Percentiles rank a stretch among this genome's conserved stretches.
These are phyloP conservation scores for Trichoderma sp. DNA, from an alignment of 2,329 filamentous ascomycete genomes.

Conservation along the genomic window DNA sequence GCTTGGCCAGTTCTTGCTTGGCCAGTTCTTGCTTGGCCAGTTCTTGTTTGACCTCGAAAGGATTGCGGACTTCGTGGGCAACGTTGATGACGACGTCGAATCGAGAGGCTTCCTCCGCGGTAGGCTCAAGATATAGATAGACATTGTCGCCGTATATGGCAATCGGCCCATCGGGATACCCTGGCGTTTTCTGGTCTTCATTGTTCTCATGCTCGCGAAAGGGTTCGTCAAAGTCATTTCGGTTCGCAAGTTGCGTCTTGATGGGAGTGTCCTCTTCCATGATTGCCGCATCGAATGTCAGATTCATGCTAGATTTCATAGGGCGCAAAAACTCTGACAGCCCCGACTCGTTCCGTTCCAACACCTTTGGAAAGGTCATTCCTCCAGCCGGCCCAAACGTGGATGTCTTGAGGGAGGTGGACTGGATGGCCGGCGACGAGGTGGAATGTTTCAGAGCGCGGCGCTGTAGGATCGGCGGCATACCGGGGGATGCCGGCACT, in stretches of 20 bases:
- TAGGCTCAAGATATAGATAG: slow-evolving; percentile 76
- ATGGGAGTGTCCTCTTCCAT: slow-evolving; percentile 58
- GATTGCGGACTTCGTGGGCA: slow-evolving; percentile 76
- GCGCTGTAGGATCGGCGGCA: slow-evolving; percentile 59
- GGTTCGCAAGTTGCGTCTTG: slow-evolving; percentile 58
- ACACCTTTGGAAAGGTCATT: slow-evolving; percentile 60
- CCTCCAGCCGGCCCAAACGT: slow-evolving; percentile 60
- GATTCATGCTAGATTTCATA: slow-evolving; percentile 41
- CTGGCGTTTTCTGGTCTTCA: slow-evolving; percentile 76
- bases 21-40: slow-evolving; percentile 30
- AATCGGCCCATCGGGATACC: slow-evolving; percentile 78
- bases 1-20: slow-evolving; percentile 26
- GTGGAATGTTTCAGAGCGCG: slow-evolving; percentile 64
- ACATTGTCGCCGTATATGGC: slow-evolving; percentile 77
- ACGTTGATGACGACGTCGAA: slow-evolving; percentile 87
- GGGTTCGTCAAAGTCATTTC: slow-evolving; percentile 49
- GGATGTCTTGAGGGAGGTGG: slow-evolving; percentile 54
- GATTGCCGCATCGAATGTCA: slow-evolving; percentile 43
- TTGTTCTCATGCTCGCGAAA: slow-evolving; percentile 67
- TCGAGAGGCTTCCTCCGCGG: slow-evolving; percentile 68
- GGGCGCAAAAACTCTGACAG: slow-evolving; percentile 58
- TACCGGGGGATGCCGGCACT: slow-evolving; percentile 52
- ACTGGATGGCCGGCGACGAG: slow-evolving; percentile 65
- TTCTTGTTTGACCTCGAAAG: too few species aligned
- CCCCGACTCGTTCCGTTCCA: slow-evolving; percentile 58